Evolutionary conservation across 768 basidiomycete genomes (phyloP), one percentile per base, ranked within the genome.

Genomic region (Calocera viscosa): DNA sequence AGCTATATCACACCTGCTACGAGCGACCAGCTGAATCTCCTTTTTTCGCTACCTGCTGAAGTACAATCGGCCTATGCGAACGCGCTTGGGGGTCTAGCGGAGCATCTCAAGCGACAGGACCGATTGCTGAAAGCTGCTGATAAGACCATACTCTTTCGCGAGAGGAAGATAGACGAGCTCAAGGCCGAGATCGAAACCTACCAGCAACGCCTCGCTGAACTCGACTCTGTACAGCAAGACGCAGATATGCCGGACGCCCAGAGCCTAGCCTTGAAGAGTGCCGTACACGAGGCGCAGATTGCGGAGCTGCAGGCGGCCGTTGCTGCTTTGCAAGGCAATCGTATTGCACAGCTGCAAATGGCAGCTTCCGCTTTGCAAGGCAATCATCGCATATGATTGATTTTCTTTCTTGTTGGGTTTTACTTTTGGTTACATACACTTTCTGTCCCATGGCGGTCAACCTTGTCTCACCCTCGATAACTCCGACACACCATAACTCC

Each of bases 1-100:
- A 60, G 53, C 53, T 60, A 60, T 19, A 26, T 60, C 24, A 60
- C 53, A 26, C 53, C 53, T 60, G 53, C 30, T 7, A 60, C 53
- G 2, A 10, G 2, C 22, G 53, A 60, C 5, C 53, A 60, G 53
- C 53, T 60, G 26, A 2, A 30, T 3, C 30, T 60, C 53, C 53
- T 60, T 22, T 11, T 10, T 60, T 28, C 26, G 5, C 26, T 60
- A 16, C 26, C 53, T 19, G 11, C 24, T 19, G 14, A 60, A 10
- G 11, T 60, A 5, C 53, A 22, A 2, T 3, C 14, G 10, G 7
- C 53, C 53, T 60, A 28, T 32, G 24, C 53, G 19, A 19, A 60
- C 24, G 53, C 14, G 10, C 30, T 60, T 26, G 19, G 2, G 11
- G 10, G 14, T 22, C 53, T 60, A 10, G 53, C 53, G 14, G 53